Percentiles rank a stretch among this genome's conserved stretches.
phyloP scores from a whole-genome alignment of 805 yeast genomes.

The Candida jianshihensis region DNA sequence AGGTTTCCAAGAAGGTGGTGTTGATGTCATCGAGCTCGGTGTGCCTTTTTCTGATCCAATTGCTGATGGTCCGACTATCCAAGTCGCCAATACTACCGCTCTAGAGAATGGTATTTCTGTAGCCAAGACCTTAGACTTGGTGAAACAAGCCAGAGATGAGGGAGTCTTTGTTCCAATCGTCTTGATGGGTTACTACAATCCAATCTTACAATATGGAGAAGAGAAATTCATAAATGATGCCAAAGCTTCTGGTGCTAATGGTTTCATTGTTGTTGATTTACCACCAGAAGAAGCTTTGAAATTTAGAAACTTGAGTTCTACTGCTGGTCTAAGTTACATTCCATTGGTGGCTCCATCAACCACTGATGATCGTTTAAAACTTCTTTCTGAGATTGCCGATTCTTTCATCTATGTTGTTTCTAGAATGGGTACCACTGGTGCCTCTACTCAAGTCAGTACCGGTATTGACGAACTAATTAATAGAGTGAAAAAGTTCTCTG shows the following conservation, averaged over 20 bases:
- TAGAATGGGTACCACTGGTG: slow-evolving; percentile 98
- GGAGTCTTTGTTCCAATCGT: slow-evolving; percentile 89
- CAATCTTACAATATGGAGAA: slow-evolving; percentile 86
- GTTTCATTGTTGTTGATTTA: slow-evolving; percentile 88
- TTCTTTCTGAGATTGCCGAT: slow-evolving; percentile 82
- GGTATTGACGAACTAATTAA: slow-evolving; percentile 63
- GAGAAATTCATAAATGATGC: slow-evolving; percentile 71
- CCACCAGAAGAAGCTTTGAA: slow-evolving; percentile 97
- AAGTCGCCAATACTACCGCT: slow-evolving; percentile 78
- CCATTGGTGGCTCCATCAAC: slow-evolving; percentile 98
- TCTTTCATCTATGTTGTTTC: slow-evolving; percentile 95
- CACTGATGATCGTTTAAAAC: slow-evolving; percentile 76
- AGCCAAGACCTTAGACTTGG: slow-evolving; percentile 59
- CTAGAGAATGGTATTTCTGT: slow-evolving; percentile 78
- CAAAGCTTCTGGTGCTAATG: slow-evolving; percentile 88
- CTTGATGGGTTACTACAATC: slow-evolving; percentile 97
- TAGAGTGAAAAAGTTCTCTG: slow-evolving; percentile 71
- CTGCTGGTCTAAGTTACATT: slow-evolving; percentile 69
- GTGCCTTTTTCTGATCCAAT: slow-evolving; percentile 97
- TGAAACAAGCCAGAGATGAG: slow-evolving; percentile 63
- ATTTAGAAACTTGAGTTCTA: slow-evolving; percentile 67
- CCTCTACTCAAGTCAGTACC: slow-evolving; percentile 53
- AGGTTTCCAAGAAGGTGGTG: slow-evolving; percentile 93
- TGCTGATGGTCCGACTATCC: slow-evolving; percentile 98
- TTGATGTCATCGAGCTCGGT: slow-evolving; percentile 90